Evolutionary conservation across 1,284 basidiomycete genomes (phyloP).

Genomic region (Cutaneotrichosporon arboriforme): DNA sequence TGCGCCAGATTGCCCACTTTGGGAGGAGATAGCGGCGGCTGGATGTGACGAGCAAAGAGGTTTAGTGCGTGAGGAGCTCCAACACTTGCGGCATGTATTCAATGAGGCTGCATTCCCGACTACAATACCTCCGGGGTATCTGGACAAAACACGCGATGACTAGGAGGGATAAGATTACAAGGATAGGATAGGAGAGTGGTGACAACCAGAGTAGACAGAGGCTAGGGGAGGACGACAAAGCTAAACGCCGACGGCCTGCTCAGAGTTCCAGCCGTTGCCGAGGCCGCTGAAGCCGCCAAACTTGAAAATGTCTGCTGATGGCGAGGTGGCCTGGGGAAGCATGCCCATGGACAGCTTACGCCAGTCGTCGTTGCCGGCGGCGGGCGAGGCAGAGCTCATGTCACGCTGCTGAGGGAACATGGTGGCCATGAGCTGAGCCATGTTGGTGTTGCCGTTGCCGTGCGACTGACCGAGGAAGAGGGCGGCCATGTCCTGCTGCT

Average conservation of each 20-base stretch:
- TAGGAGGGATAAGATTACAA: no score
- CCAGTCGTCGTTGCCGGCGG: conserved; percentile 20
- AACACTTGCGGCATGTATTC: neutral
- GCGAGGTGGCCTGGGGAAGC: no score
- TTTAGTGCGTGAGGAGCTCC: no score
- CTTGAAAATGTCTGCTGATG: neutral
- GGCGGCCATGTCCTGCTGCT: conserved; percentile 4
- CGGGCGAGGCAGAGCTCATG: neutral
- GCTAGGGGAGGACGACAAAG: neutral
- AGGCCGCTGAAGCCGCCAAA: conserved; percentile 1
- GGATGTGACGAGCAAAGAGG: no score
- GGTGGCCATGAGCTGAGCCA: conserved; percentile 27
- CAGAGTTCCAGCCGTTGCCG: conserved; percentile 1
- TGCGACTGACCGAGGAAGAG: conserved; percentile 10
- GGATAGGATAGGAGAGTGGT: no score
- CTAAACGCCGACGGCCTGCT: conserved; percentile 16
- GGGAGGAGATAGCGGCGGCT: no score
- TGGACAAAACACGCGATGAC: neutral
- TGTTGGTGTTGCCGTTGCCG: conserved; percentile 10
- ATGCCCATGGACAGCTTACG: conserved; percentile 15
- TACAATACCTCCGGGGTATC: conserved; percentile 6
- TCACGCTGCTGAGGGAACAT: conserved; percentile 31
- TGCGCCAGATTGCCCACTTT: neutral
- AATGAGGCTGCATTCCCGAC: neutral
- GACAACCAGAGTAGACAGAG: neutral